These are phyloP conservation scores for Trapa bicornis DNA, from an alignment of 345 rosid species.

Conservation along the genomic window DNA sequence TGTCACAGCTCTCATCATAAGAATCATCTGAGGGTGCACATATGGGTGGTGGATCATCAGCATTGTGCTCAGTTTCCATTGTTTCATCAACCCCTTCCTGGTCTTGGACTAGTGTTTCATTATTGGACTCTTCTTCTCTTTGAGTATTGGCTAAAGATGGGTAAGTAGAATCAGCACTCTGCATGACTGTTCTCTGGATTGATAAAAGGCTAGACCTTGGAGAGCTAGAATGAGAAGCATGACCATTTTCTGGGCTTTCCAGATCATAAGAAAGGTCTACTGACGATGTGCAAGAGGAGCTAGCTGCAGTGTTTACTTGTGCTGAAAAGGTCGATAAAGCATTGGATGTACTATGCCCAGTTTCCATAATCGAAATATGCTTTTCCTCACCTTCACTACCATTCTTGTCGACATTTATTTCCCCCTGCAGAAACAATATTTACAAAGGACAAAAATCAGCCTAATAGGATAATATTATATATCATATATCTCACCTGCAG, in stretches of 20 bases:
- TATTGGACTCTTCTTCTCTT: constrained; percentile 18
- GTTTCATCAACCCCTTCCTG: constrained; percentile 12
- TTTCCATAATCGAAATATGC: constrained; percentile 13
- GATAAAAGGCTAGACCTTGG: constrained; percentile 15
- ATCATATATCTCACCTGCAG: neutral
- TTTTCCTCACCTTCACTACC: constrained; percentile 16
- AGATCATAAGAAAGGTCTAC: constrained; percentile 33
- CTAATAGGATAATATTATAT: neutral
- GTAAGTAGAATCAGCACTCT: constrained; percentile 16
- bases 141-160: constrained; percentile 14
- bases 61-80: neutral
- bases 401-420: constrained; percentile 14
- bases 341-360: constrained; percentile 16
- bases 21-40: neutral
- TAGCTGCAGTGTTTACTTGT: constrained; percentile 16
- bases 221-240: constrained; percentile 19
- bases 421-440: constrained; percentile 30
- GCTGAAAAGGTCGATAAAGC: constrained; percentile 7
- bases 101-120: constrained; percentile 6
- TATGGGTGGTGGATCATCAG: neutral
- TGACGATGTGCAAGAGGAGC: constrained; percentile 34
- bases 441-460: neutral
- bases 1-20: neutral
- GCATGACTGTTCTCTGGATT: constrained; percentile 8
- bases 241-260: constrained; percentile 29